Base-by-base conservation (phyloP, 495 filamentous ascomycete genomes). In the Neurospora discreta region DNA sequence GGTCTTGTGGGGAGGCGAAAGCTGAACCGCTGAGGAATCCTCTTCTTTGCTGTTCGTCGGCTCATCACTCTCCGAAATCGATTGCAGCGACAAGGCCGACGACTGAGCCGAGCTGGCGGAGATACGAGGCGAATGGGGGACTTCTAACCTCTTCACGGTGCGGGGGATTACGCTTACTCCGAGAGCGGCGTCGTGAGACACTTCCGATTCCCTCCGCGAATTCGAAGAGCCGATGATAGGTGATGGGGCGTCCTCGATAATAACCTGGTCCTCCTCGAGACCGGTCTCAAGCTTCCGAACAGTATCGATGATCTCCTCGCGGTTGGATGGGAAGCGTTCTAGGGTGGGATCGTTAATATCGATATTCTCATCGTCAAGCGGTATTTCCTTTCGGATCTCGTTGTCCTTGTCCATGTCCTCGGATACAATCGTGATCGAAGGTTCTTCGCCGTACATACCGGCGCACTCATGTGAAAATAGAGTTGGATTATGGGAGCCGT, bases 271-370 rank as follows among this genome's bases (percentile, higher is more conserved):
- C 42, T 80, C 81, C 2, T 77, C 78, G n/a, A 87, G 75, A 26
- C 82, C 81, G 1, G 80, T 80, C 67, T 84, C 82, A 3, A 86
- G 76, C 42, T 81, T 82, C 33, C 81, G 78, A 39, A 89, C 76
- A 1, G 82, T 77, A 60, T 83, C 80, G 9, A 87, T 71, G 58
- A 88, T 87, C 9, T 80, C 81, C 9, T 80, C 76, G 8, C 84
- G 80, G 71, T 83, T 80, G 3, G 81, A 84, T 1, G 87, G 87
- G 76, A 89, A 87, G 8, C 71, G 77, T 71, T 86, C 85, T 39
- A 88, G 67, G 0, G 79, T 80, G n/a, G 85, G 86, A 74, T 89
- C 83, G 67, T 86, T 81, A 36, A 82, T 72, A 71, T 87, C 84
- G 30, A 80, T 65, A 42, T 79, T 69, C 11, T 78, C 74, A 1